phyloP scores from a whole-genome alignment of 495 filamentous ascomycete genomes.

The Pseudomonodictys pantanalensis region DNA sequence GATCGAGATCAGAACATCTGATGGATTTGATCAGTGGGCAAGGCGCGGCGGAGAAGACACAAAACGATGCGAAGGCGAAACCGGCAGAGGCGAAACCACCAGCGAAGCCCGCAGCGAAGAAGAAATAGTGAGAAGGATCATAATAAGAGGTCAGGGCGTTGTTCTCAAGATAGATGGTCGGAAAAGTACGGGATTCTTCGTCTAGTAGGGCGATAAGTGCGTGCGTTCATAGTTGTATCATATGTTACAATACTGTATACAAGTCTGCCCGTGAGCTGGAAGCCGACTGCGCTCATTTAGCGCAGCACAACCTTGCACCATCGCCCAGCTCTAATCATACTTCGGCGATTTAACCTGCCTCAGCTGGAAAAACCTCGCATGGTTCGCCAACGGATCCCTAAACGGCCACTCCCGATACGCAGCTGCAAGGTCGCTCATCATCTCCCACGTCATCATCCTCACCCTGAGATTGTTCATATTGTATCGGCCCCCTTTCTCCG shows the following conservation, averaged over 20 bases:
- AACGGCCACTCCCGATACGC: constrained; percentile 63
- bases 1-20: constrained; percentile 13
- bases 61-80: not conserved
- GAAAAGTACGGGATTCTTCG: not conserved
- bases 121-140: constrained; percentile 8
- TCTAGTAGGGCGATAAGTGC: too few species aligned
- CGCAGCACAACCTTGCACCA: not conserved
- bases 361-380: constrained; percentile 15
- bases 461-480: constrained; percentile 40
- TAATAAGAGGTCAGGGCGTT: not conserved
- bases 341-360: not conserved
- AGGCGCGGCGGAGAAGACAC: constrained; percentile 1
- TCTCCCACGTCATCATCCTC: constrained; percentile 45
- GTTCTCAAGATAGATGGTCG: not conserved
- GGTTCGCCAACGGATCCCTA: constrained; percentile 1
- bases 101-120: constrained; percentile 12
- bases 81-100: not conserved
- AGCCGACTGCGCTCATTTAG: not conserved
- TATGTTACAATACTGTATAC: too few species aligned
- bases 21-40: constrained; percentile 33
- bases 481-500: constrained; percentile 42
- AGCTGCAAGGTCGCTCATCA: constrained; percentile 51
- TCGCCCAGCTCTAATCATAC: not conserved
- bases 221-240: too few species aligned
- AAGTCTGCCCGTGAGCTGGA: too few species aligned